phyloP scores from a whole-genome alignment of 768 basidiomycete species.

The Trametes cinnabarina region DNA sequence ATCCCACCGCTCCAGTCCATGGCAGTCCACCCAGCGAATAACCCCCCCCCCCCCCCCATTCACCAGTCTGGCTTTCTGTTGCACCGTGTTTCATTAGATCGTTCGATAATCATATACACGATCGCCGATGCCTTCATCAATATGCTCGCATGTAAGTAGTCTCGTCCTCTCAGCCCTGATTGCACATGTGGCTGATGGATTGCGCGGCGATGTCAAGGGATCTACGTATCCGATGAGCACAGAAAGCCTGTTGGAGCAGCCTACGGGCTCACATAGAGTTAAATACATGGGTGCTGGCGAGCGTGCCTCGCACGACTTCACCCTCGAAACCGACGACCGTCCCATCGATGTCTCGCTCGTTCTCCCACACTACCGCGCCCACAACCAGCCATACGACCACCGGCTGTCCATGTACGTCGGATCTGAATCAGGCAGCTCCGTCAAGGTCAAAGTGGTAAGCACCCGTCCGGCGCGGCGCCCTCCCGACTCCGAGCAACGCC shows the following conservation, averaged over 20 bases:
- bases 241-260: conserved; percentile 29
- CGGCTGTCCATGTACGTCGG: conserved; percentile 69
- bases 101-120: background rate
- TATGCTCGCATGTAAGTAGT: conserved; percentile 20
- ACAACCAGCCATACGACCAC: conserved; percentile 67
- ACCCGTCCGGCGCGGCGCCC: conserved; percentile 40
- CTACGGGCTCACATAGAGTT: conserved; percentile 57
- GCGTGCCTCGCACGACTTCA: conserved; percentile 54
- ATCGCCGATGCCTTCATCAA: conserved; percentile 17
- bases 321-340: conserved; percentile 49
- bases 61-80: background rate
- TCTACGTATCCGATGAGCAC: conserved; percentile 24
- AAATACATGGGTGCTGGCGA: conserved; percentile 58
- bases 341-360: conserved; percentile 65
- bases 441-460: conserved; percentile 73
- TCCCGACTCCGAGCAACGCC: conserved; percentile 27
- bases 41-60: background rate
- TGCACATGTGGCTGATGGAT: conserved; percentile 4
- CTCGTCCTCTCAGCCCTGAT: background rate
- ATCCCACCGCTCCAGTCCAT: conserved; percentile 1
- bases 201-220: conserved; percentile 12
- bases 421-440: conserved; percentile 43
- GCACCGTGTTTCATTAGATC: background rate
- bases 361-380: conserved; percentile 77
- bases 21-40: conserved; percentile 1